phyloP scores from a whole-genome alignment of 2,329 filamentous ascomycete species.

The Cadophora gregata region DNA sequence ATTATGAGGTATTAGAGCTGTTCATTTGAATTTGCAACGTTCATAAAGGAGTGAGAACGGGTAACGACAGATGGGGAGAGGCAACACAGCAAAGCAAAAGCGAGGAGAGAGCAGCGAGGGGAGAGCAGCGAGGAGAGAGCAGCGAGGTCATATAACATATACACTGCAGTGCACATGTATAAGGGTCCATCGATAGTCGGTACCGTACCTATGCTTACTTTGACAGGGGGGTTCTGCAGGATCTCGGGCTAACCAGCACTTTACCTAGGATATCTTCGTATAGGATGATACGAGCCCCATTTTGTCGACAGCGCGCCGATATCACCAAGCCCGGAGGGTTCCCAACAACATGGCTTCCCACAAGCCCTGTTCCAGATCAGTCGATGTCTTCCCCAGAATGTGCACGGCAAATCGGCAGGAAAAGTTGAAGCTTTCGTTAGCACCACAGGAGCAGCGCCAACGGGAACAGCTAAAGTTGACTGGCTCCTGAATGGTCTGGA shows the following conservation, averaged over 20 bases:
- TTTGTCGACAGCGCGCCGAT: neutral
- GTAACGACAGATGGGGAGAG: slow-evolving; percentile 20
- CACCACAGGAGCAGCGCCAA: neutral
- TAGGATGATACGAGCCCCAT: neutral
- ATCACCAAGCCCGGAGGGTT: neutral
- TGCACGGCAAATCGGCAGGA: slow-evolving; percentile 4
- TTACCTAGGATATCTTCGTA: slow-evolving; percentile 11
- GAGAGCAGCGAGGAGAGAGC: no score
- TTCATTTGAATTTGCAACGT: slow-evolving; percentile 11
- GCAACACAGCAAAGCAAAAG: neutral
- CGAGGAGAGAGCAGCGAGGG: no score
- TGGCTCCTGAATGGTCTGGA: neutral
- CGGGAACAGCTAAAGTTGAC: neutral
- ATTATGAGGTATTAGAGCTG: slow-evolving; percentile 12
- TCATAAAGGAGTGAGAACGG: slow-evolving; percentile 17
- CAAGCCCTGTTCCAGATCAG: neutral
- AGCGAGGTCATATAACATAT: slow-evolving; percentile 10
- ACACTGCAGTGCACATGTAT: slow-evolving; percentile 4
- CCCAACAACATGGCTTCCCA: neutral
- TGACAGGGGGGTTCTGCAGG: slow-evolving; percentile 15
- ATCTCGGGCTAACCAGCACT: slow-evolving; percentile 19
- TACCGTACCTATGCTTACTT: neutral
- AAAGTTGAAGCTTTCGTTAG: slow-evolving; percentile 7
- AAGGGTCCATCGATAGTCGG: slow-evolving; percentile 14
- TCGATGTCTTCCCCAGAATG: neutral